Percentiles rank a stretch among this genome's conserved stretches.
Conservation (phyloP, 2,329 filamentous ascomycete genomes). For the Sporothrix mexicana region DNA sequence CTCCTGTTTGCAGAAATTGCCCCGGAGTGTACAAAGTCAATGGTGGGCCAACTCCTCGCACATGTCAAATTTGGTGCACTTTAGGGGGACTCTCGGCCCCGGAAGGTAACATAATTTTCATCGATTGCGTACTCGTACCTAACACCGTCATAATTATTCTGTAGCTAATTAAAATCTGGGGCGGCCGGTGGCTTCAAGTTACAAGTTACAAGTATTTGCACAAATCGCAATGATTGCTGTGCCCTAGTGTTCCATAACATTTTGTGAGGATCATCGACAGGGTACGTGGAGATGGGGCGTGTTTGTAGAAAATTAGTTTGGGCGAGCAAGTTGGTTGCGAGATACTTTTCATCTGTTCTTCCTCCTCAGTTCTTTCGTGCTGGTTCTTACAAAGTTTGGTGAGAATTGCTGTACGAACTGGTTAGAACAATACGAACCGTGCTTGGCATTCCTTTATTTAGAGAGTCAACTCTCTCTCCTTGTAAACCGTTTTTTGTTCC, state of each 20-base stretch:
- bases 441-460: neutral
- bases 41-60: neutral
- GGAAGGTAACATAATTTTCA: neutral
- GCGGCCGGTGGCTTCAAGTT: neutral
- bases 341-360: neutral
- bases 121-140: neutral
- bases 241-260: slow-evolving; percentile 9
- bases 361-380: neutral
- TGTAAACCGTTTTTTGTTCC: too few relatives aligned
- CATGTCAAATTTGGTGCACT: neutral
- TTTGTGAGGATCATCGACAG: slow-evolving; percentile 10
- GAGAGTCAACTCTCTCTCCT: neutral
- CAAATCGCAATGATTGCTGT: neutral
- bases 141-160: neutral
- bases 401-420: neutral
- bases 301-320: neutral
- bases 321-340: neutral
- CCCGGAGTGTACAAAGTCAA: slow-evolving; percentile 14
- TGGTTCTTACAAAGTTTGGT: neutral
- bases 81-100: slow-evolving; percentile 1
- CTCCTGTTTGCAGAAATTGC: neutral
- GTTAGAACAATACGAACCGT: neutral
- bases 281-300: slow-evolving; percentile 9
- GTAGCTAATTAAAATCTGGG: neutral
- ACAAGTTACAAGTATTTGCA: neutral